Percentiles rank a stretch among this genome's conserved stretches.
These are phyloP conservation scores for Roridomyces roridus DNA, from an alignment of 768 basidiomycete species.

Conservation along the genomic window DNA sequence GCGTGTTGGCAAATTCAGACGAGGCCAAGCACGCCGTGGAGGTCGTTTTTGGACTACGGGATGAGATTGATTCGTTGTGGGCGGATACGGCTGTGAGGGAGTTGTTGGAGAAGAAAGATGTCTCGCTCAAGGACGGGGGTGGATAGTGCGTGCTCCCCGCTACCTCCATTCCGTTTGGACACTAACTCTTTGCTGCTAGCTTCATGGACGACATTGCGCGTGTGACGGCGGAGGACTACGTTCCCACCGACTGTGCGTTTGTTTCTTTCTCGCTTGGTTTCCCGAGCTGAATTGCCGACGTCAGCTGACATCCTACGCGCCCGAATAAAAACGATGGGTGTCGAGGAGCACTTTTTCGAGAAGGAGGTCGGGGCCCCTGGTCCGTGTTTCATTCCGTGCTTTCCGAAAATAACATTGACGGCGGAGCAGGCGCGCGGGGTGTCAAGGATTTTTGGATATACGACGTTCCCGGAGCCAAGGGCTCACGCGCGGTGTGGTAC, in stretches of 20 bases:
- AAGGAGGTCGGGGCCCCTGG: conserved; percentile 51
- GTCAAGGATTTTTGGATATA: conserved; percentile 31
- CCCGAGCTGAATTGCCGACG: neutral
- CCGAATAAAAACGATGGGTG: conserved; percentile 72
- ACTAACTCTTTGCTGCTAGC: too few relatives aligned
- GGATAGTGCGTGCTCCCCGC: conserved; percentile 66
- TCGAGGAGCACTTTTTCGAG: conserved; percentile 72
- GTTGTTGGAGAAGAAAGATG: conserved; percentile 54
- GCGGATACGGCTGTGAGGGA: conserved; percentile 57
- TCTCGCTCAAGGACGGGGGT: conserved; percentile 64
- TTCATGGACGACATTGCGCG: conserved; percentile 75
- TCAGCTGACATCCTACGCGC: conserved; percentile 77
- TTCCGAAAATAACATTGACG: neutral
- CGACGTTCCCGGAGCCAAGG: conserved; percentile 20
- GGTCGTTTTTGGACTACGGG: conserved; percentile 56
- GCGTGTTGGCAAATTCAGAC: conserved; percentile 34
- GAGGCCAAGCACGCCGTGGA: conserved; percentile 47
- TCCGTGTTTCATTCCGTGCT: conserved; percentile 29
- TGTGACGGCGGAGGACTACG: conserved; percentile 59
- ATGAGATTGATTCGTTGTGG: conserved; percentile 73
- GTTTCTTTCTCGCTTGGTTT: neutral
- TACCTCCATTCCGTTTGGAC: conserved; percentile 1
- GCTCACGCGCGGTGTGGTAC: conserved; percentile 37
- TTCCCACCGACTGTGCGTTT: conserved; percentile 65
- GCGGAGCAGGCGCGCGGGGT: conserved; percentile 20